Percentiles rank a stretch among this genome's conserved stretches.
These are phyloP conservation scores for Rhododendron vialii DNA, from an alignment of 148 eudicot species.

Conservation along the genomic window DNA sequence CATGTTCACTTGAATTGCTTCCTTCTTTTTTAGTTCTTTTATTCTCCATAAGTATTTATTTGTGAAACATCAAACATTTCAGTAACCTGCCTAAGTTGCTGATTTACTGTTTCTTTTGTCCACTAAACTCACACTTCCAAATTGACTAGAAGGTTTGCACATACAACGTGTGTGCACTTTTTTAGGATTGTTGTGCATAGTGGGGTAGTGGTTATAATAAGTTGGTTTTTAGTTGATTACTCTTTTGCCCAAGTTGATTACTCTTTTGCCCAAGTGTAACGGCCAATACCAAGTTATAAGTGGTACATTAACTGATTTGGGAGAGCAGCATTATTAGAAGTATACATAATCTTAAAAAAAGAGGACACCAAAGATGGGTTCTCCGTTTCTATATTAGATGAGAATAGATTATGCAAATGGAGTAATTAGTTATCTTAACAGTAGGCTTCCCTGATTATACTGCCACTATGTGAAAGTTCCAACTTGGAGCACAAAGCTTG, in stretches of 20 bases:
- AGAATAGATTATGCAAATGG: background rate
- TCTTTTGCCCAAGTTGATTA: too few relatives aligned
- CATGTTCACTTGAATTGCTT: background rate
- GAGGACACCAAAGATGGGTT: background rate
- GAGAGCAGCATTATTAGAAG: background rate
- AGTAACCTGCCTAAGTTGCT: background rate
- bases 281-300: too few relatives aligned
- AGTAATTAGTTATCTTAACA: background rate
- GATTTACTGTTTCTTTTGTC: background rate
- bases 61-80: background rate
- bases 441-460: background rate
- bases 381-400: background rate
- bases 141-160: background rate
- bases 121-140: background rate
- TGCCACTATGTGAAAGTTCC: background rate
- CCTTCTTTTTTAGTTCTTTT: background rate
- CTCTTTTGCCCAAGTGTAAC: too few relatives aligned
- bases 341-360: background rate
- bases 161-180: too few relatives aligned
- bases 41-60: background rate
- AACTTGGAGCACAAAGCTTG: background rate
- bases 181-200: too few relatives aligned
- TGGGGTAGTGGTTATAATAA: too few relatives aligned
- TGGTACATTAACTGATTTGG: too few relatives aligned
- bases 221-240: too few relatives aligned